Base-by-base conservation (phyloP, 2,329 filamentous ascomycete species). In the Penicillium sp. region DNA sequence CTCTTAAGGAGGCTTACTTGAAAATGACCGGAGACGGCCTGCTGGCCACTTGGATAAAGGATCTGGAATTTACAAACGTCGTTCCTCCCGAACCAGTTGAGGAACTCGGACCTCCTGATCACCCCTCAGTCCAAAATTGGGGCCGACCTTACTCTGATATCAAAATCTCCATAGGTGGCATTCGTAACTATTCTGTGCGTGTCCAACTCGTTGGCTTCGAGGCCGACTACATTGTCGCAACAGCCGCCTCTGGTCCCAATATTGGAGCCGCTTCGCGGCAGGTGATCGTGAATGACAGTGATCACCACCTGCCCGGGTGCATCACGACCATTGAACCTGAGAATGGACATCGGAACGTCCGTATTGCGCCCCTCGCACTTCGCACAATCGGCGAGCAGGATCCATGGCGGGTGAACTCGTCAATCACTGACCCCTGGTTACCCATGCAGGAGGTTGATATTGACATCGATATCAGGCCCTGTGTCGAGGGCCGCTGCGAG, bases 1-100 rank as follows among this genome's bases (percentile, higher is more conserved):
- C 81, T 61, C 79, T 85, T 53, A 87, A 87, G 65, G 85, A 88
- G 65, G 83, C 85, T 1, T 87, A 86, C 69, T 82, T 87, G 67
- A 88, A 87, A 73, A 82, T 88, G 66, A 83, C 83, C 5, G 85
- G 85, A 7, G 84, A 87, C 65, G 85, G 83, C 0, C 70, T 88
- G 17, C 73, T 87, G 8, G 85, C 84, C 1, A 75, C 77, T 2
- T 87, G 84, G 85, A 73, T 87, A 33, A 77, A 78, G 53, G 76
- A 84, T 41, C 69, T 87, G 22, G 84, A 87, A 56, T 88, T 88
- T 62, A 76, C 76, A 55, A 76, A 83, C 53, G 84, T 87, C 0
- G 72, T 78, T 46, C 78, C 80, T 3, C 82, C 83, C 9, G 64
- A 61, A 2, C 60, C 64, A 2, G 57, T 66, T 5, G 35, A 33